Conservation (phyloP, 108 stramenopile species). For the Pseudonitzschia delicatissima region DNA sequence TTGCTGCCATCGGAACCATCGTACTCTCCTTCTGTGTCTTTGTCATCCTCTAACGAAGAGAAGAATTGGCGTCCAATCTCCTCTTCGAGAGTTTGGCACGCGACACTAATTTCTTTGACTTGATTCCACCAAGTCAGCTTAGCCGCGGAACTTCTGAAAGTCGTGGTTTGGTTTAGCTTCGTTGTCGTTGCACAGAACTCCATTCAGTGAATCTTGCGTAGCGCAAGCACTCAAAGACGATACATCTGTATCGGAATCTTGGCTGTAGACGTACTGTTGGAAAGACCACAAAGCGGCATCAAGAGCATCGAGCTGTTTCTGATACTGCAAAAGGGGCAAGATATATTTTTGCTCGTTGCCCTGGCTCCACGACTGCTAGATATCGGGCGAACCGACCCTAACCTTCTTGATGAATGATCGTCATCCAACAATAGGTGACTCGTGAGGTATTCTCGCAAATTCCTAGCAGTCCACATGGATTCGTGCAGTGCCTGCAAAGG, state of each 20-base stretch:
- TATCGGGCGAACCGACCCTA: neutral
- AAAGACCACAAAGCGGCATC: constrained; percentile 33
- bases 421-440: constrained; percentile 17
- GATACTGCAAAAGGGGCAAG: constrained; percentile 17
- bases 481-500: neutral
- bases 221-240: too few species aligned
- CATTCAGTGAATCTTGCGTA: too few species aligned
- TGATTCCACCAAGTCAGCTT: constrained; percentile 16
- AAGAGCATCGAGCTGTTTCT: constrained; percentile 30
- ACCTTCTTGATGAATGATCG: neutral
- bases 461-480: constrained; percentile 21
- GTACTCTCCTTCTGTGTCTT: neutral
- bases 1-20: neutral
- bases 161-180: neutral
- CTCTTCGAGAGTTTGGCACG: constrained; percentile 22
- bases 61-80: neutral
- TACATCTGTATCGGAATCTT: neutral
- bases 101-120: constrained; percentile 11
- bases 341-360: constrained; percentile 13
- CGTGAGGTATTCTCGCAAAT: constrained; percentile 14
- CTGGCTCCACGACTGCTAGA: neutral
- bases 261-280: constrained; percentile 13
- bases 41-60: neutral
- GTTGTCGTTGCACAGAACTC: too few species aligned
- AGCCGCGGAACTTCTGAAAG: neutral